Base-by-base conservation (phyloP, 164 flowering plant species). In the Tinospora cordifolia region DNA sequence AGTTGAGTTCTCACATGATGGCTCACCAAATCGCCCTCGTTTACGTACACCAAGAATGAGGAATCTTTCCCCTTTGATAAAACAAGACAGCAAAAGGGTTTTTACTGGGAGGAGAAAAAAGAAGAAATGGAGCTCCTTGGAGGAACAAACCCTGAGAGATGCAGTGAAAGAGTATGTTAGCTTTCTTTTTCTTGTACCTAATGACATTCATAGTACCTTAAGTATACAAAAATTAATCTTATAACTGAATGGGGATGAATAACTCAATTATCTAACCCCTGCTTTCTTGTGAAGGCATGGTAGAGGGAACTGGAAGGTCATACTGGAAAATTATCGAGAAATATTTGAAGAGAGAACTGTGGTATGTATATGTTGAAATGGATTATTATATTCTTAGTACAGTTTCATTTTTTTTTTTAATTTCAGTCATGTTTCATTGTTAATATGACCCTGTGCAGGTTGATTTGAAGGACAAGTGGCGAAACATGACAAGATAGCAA, bases 381-480 rank as follows among this genome's bases (percentile, higher is more conserved):
- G 66, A 9, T 66, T 51, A 6, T 67, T 30, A 30, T 34, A 26
- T 11, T 41, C 9, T 65, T 38, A 26, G 41, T 21, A 14, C 12
- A 26, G 8, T 60, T 62, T 64, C n/a, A 36, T 67, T 15, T 40
- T 4, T 22, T 36, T 67, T 21, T 40, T n/a, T n/a, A n/a, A n/a
- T n/a, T n/a, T 34, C 0, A 17, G 0, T 10, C 19, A 47, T 54
- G 51, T 3, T 62, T 34, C 21, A 47, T 60, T 49, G 7, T 19
- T 19, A 54, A 26, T 22, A 19, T 68, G 57, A 47, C 25, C 2
- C 14, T 63, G 14, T 75, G 40, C 80, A 89, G 93, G 83, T 82
- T 69, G 92, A 90, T 78, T 74, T 90, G 76, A 90, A 87, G 80
- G 92, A 87, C 80, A 90, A 90, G 69, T 90, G 92, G 96, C 81